phyloP scores from a whole-genome alignment of 768 basidiomycete species.

The Kwoniella dejecticola region DNA sequence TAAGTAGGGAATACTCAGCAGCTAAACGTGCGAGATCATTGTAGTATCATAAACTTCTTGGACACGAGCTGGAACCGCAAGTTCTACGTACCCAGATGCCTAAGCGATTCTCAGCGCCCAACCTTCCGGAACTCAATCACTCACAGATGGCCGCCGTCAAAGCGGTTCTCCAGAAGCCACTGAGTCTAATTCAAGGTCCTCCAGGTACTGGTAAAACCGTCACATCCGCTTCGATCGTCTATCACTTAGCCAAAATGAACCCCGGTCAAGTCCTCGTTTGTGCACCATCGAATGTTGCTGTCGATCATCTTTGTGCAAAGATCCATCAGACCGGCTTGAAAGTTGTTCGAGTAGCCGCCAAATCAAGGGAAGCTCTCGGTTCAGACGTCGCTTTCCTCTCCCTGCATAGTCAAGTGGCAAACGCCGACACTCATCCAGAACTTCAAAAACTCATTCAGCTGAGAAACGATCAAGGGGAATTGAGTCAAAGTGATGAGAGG shows the following conservation, averaged over 20 bases:
- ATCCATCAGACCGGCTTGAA: conserved; percentile 98
- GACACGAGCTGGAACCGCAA: conserved; percentile 96
- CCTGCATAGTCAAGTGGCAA: conserved; percentile 94
- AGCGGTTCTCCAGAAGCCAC: conserved; percentile 95
- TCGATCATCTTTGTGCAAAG: conserved; percentile 98
- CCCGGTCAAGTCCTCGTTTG: conserved; percentile 98
- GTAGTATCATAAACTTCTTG: conserved; percentile 98
- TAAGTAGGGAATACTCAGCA: too few species aligned
- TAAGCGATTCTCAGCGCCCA: conserved; percentile 92
- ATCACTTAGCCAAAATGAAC: conserved; percentile 99
- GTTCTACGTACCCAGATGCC: conserved; percentile 74
- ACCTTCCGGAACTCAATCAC: conserved; percentile 96
- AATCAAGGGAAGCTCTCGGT: conserved; percentile 95
- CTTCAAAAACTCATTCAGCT: conserved; percentile 97
- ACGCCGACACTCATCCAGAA: conserved; percentile 92
- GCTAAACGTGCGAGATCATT: too few species aligned
- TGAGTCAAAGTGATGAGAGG: conserved; percentile 93
- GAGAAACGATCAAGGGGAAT: conserved; percentile 95
- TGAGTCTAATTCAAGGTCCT: conserved; percentile 96
- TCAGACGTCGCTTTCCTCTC: conserved; percentile 93
- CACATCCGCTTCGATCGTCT: conserved; percentile 96
- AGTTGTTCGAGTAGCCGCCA: conserved; percentile 95
- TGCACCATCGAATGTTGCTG: conserved; percentile 98
- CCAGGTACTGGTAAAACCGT: conserved; percentile 99
- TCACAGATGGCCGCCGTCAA: conserved; percentile 99